Base-by-base conservation (phyloP, 768 basidiomycete genomes). In the Russula emetica region DNA sequence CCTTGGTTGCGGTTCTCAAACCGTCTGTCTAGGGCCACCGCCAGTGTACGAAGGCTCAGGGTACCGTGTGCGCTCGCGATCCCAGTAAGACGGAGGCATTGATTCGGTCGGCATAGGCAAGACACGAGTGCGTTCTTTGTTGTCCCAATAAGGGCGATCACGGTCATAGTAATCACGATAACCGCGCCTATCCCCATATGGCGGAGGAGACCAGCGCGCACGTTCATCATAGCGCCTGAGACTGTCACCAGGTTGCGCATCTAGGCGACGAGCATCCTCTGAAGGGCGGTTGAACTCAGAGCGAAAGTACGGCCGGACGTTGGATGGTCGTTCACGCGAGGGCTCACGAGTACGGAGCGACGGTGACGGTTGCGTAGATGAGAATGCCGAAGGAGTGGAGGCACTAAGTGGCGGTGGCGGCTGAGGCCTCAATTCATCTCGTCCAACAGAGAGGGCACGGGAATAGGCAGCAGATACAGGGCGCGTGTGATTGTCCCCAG, bases 101-200 rank as follows among this genome's bases (percentile, higher is more conserved):
- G 32, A 22, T 22, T 45, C 40, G 18, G 52, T 36, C 10, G 44
- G 62, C 7, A 10, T 47, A 34, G 58, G 28, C 32, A 22, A 11
- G 36, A 55, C 63, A 47, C 63, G 63, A 55, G 53, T 5, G 47
- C 63, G 63, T 13, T 60, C 54, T 50, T 62, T 60, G 45, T 38
- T 55, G 11, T 49, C 58, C 63, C 63, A 64, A 42, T 54, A 60
- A 7, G 34, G n/a, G 4, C 63, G 63, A 36, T 64, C 63, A 51
- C 63, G 63, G 59, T 64, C 63, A 26, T 64, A 60, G 49, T 55
- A 61, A 45, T 64, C 63, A 22, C 63, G 63, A n/a, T 64, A 64
- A 30, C 40, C 32, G 0, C 59, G 63, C 40, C 63, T 56, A n/a
- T 64, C 63, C 3, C 47, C 54, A 8, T 60, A 55, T 7, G 38